phyloP scores from a whole-genome alignment of 306 rosid genomes.

The Casuarina glauca region DNA sequence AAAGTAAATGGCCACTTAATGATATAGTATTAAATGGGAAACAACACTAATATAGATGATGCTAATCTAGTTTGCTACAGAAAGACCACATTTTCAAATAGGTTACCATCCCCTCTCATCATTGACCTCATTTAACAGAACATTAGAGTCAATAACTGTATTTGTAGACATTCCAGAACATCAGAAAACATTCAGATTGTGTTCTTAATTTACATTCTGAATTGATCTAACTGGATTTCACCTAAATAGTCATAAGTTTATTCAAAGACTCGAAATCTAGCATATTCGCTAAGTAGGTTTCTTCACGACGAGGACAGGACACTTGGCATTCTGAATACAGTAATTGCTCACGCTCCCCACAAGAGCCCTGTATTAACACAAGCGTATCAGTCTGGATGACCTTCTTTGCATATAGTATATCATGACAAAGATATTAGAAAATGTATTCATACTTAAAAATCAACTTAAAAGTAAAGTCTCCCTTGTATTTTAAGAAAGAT shows the following conservation, averaged over 20 bases:
- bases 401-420: background rate
- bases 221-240: background rate
- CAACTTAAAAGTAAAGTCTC: no score
- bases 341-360: constrained; percentile 59
- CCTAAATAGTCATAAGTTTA: background rate
- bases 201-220: background rate
- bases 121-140: background rate
- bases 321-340: constrained; percentile 52
- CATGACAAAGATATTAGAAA: background rate
- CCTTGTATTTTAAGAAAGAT: no score
- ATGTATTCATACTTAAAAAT: no score
- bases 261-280: background rate
- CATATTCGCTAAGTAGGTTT: constrained; percentile 26
- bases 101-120: background rate
- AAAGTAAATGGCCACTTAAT: background rate
- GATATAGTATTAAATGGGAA: background rate
- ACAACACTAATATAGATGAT: background rate
- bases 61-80: background rate
- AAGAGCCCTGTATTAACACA: constrained; percentile 37
- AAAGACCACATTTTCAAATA: background rate
- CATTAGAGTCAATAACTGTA: background rate
- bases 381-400: background rate
- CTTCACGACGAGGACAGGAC: constrained; percentile 59
- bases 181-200: background rate
- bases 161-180: background rate